phyloP scores from a whole-genome alignment of 2,329 filamentous ascomycete genomes.

The Leptographium wingfieldii region DNA sequence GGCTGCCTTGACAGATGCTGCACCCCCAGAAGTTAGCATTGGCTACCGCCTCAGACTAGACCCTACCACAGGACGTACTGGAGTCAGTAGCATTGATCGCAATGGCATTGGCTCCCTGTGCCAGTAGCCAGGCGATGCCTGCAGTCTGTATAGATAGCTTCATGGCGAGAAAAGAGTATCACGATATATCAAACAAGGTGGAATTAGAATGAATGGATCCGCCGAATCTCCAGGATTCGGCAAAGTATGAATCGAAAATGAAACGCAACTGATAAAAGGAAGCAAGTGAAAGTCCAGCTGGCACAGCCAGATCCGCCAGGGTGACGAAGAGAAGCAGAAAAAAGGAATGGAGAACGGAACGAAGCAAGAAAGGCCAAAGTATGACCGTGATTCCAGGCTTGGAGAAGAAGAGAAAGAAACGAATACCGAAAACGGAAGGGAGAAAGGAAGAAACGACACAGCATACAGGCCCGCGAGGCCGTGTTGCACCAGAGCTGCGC shows the following conservation, averaged over 20 bases:
- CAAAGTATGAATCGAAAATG: neutral
- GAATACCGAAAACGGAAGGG: neutral
- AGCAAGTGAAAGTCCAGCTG: neutral
- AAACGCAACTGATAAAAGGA: slow-evolving; percentile 9
- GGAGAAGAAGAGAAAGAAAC: neutral
- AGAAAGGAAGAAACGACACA: neutral
- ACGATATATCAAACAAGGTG: neutral
- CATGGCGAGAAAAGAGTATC: neutral
- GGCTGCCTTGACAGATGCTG: slow-evolving; percentile 37
- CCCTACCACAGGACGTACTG: neutral
- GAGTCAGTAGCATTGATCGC: slow-evolving; percentile 2
- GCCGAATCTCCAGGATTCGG: neutral
- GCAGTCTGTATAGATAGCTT: neutral
- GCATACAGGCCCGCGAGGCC: slow-evolving; percentile 4
- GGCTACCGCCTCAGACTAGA: neutral
- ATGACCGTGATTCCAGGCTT: neutral
- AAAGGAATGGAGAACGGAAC: neutral
- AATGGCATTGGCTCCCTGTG: slow-evolving; percentile 9
- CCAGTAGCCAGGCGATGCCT: slow-evolving; percentile 8
- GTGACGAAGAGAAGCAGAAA: neutral
- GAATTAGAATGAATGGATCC: neutral
- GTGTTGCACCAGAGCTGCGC: slow-evolving; percentile 2
- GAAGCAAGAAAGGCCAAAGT: neutral
- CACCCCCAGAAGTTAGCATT: slow-evolving; percentile 6
- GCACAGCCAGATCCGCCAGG: neutral